These are phyloP conservation scores for Xylaria grammica DNA, from an alignment of 495 filamentous ascomycete species.

Conservation along the genomic window DNA sequence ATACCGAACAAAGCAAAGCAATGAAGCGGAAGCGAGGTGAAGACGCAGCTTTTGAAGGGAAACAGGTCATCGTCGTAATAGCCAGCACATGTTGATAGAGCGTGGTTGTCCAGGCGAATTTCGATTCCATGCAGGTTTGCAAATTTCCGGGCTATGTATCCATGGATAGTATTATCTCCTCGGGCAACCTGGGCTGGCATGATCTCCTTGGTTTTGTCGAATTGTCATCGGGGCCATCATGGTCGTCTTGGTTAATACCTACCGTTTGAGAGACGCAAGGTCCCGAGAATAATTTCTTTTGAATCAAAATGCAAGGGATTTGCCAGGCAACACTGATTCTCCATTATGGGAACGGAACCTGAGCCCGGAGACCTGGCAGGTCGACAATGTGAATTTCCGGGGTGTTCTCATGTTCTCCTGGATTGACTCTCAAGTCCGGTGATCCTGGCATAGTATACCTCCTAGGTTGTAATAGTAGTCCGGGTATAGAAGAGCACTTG, in stretches of 20 bases:
- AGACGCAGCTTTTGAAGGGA: slow-evolving; percentile 23
- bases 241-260: slow-evolving; percentile 11
- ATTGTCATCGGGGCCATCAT: not conserved
- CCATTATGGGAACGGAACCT: slow-evolving; percentile 6
- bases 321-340: slow-evolving; percentile 15
- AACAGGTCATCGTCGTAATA: slow-evolving; percentile 15
- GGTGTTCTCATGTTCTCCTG: slow-evolving; percentile 17
- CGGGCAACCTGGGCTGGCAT: slow-evolving; percentile 3
- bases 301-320: slow-evolving; percentile 13
- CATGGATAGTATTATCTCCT: slow-evolving; percentile 5
- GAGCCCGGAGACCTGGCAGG: slow-evolving; percentile 12
- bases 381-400: slow-evolving; percentile 2
- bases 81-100: not conserved
- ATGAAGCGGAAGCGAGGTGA: slow-evolving; percentile 32
- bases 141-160: slow-evolving; percentile 4
- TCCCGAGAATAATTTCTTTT: slow-evolving; percentile 10
- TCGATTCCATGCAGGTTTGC: slow-evolving; percentile 29
- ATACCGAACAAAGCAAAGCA: slow-evolving; percentile 33
- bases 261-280: slow-evolving; percentile 11
- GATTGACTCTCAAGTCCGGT: slow-evolving; percentile 14
- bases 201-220: slow-evolving; percentile 16
- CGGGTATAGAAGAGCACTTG: slow-evolving; percentile 31
- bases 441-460: slow-evolving; percentile 29
- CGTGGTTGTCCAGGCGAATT: slow-evolving; percentile 25
- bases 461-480: slow-evolving; percentile 22